These are phyloP conservation scores for Rhodotorula mucilaginosa DNA, from an alignment of 1,284 basidiomycete species.

Conservation along the genomic window DNA sequence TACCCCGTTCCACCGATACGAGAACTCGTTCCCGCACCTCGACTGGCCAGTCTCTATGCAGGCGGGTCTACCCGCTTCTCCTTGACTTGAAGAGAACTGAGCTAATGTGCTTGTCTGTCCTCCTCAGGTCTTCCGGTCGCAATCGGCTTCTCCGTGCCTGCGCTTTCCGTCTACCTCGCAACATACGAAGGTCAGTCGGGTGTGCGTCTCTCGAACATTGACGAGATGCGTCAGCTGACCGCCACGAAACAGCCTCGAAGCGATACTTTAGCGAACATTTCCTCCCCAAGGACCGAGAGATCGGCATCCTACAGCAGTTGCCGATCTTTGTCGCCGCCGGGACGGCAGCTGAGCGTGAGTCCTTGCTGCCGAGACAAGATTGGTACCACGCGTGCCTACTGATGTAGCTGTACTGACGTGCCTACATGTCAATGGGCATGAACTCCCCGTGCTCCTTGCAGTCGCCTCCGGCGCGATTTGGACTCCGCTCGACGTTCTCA, in stretches of 20 bases:
- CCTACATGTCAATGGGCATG: too few relatives aligned
- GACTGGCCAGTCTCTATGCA: constrained; percentile 36
- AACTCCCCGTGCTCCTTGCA: too few relatives aligned
- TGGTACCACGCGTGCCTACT: too few relatives aligned
- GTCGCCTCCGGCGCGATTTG: constrained; percentile 42
- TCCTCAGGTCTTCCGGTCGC: constrained; percentile 41
- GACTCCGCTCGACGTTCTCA: constrained; percentile 44
- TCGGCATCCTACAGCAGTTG: constrained; percentile 38
- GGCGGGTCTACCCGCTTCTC: constrained; percentile 4
- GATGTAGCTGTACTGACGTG: background rate
- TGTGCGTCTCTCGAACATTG: background rate
- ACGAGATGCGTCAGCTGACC: too few relatives aligned
- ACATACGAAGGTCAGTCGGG: constrained; percentile 39
- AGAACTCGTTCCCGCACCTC: constrained; percentile 36
- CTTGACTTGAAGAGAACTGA: background rate
- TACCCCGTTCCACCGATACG: constrained; percentile 33
- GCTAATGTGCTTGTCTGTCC: too few relatives aligned
- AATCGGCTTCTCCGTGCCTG: constrained; percentile 42
- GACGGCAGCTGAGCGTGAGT: constrained; percentile 39
- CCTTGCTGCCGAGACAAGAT: too few relatives aligned
- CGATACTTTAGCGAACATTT: constrained; percentile 33
- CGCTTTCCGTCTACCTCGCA: constrained; percentile 39
- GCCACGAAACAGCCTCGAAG: constrained; percentile 23
- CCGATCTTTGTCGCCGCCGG: constrained; percentile 42
- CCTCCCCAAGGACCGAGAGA: constrained; percentile 30